Evolutionary conservation across 306 rosid species (phyloP).

Genomic region (Glycyrrhiza uralensis): DNA sequence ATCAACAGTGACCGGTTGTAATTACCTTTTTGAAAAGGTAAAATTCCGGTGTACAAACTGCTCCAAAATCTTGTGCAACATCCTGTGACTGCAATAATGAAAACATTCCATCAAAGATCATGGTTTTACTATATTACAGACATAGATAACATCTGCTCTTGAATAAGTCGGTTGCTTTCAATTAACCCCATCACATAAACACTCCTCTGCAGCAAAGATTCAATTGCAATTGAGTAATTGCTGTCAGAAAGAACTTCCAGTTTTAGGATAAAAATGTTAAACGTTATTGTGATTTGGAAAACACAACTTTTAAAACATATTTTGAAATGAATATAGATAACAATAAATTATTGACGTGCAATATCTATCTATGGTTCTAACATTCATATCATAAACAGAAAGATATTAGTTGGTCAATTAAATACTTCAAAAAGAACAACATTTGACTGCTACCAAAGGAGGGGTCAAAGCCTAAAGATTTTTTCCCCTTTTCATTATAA

Average conservation of each 20-base stretch:
- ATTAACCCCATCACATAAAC: not conserved
- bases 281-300: not conserved
- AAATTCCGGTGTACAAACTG: conserved; percentile 93
- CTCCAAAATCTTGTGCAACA: conserved; percentile 81
- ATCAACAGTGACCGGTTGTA: not conserved
- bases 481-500: not conserved
- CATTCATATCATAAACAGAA: not conserved
- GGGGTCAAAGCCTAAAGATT: not conserved
- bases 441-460: not conserved
- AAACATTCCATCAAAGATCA: conserved; percentile 4
- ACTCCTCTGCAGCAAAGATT: not conserved
- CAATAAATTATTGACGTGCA: not conserved
- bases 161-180: not conserved
- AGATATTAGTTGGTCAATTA: not conserved
- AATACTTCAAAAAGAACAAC: not conserved
- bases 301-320: not conserved
- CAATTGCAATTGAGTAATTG: not conserved
- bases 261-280: not conserved
- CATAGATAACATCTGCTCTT: not conserved
- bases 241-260: conserved; percentile 18
- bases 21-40: conserved; percentile 80
- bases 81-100: conserved; percentile 72
- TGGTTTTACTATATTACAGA: conserved; percentile 14
- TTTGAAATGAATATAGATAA: not conserved
- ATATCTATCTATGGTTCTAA: not conserved